A percentile compares a stretch with the other conserved stretches of the same genome.
phyloP scores from a whole-genome alignment of 768 basidiomycete species.

The Inosperma sp. region DNA sequence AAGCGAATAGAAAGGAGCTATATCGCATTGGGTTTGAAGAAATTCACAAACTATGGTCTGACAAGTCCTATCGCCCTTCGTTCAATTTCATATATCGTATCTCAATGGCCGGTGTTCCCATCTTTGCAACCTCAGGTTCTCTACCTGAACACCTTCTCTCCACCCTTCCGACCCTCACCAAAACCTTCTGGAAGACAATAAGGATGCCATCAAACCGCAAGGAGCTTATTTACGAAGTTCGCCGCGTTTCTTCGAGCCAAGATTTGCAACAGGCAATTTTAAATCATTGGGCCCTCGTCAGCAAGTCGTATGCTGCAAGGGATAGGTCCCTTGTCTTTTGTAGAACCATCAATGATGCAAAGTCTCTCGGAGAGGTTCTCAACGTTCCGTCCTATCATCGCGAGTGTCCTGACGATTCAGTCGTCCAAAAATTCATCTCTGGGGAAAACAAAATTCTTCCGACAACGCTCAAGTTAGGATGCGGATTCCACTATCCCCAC shows the following conservation, averaged over 20 bases:
- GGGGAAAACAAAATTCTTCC: conserved; percentile 8
- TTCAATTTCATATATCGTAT: not conserved
- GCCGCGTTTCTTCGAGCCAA: no score
- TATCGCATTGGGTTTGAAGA: conserved; percentile 13
- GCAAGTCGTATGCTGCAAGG: not conserved
- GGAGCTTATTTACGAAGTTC: not conserved
- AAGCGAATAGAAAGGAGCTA: not conserved
- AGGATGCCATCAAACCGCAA: conserved; percentile 1
- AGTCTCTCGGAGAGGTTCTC: not conserved
- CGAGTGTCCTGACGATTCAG: not conserved
- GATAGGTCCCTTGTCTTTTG: conserved; percentile 10
- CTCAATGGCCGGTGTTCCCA: not conserved
- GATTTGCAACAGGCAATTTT: not conserved
- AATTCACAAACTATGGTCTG: conserved; percentile 15
- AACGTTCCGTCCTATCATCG: not conserved
- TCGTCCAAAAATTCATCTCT: not conserved
- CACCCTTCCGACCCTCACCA: not conserved
- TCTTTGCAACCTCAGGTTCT: not conserved
- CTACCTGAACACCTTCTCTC: conserved; percentile 5
- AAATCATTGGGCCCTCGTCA: not conserved
- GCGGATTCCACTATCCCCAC: conserved; percentile 9
- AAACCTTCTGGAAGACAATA: conserved; percentile 3
- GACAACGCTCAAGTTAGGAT: conserved; percentile 9
- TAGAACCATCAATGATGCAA: not conserved
- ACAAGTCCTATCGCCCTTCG: conserved; percentile 1